Base-by-base conservation (phyloP, 1,139 yeast species). In the Pichia sp. region DNA sequence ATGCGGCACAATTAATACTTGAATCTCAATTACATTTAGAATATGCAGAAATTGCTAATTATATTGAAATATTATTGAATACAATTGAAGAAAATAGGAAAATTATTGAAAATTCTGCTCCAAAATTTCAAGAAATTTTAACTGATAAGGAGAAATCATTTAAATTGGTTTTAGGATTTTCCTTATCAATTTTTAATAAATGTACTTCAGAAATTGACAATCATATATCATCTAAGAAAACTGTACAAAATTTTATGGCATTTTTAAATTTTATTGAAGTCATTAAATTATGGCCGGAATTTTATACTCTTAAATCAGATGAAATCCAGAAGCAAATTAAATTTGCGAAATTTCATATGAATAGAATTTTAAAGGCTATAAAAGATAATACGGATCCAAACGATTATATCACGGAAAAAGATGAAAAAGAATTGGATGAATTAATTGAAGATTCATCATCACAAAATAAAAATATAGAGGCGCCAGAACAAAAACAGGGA, bases 1-100 rank as follows among this genome's bases (percentile, higher is more conserved):
- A 81, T 54, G 85, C 86, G 0, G 79, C 82, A 10, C 87, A 86
- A 57, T 69, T 75, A 55, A 80, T 87, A 8, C 65, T 87, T 28
- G 71, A 70, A 40, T 63, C 74, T 42, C 76, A 78, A 51, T 67
- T 80, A 27, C 95, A 87, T 57, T 62, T 70, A 24, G 57, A 63
- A 2, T 73, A 76, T 47, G 65, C 70, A 12, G 77, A 71, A 4
- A 74, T 76, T 22, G 86, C 84, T 31, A 56, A 53, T 2, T 82
- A 77, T 57, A 83, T 87, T 0, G 68, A 80, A 41, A 56, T 58
- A 6, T 65, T 87, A 45, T 66, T 87, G 48, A 90, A 81, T 57
- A 76, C 76, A 4, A 75, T 87, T 30, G 96, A 87, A 57, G 47
- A 59, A 3, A 57, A 67, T 38, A 80, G 78, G 57, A 62, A 58